These are phyloP conservation scores for Populus euphratica DNA, from an alignment of 345 rosid species.

Conservation along the genomic window DNA sequence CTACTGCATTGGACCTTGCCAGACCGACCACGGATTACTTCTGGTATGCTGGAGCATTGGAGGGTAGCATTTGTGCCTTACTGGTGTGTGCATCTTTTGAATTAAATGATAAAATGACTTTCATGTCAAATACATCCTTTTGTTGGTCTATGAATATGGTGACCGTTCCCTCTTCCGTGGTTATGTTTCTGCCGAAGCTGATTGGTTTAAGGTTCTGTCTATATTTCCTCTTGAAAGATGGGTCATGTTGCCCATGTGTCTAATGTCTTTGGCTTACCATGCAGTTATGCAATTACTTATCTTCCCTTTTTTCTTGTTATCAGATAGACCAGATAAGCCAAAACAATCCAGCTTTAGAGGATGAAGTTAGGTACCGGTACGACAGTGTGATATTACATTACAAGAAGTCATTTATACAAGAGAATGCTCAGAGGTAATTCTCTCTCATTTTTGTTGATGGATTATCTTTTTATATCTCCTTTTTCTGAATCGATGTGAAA, in stretches of 20 bases:
- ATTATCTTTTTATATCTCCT: neutral
- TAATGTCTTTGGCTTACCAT: neutral
- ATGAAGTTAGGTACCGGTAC: slow-evolving; percentile 79
- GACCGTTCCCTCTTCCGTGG: neutral
- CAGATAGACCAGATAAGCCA: slow-evolving; percentile 83
- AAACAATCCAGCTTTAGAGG: slow-evolving; percentile 67
- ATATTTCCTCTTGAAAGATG: neutral
- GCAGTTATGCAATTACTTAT: slow-evolving; percentile 3
- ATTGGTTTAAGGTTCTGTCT: neutral
- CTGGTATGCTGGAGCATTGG: slow-evolving; percentile 98
- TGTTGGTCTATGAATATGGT: neutral
- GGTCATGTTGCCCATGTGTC: neutral
- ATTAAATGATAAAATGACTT: neutral
- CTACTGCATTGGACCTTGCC: slow-evolving; percentile 83
- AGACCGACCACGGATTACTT: slow-evolving; percentile 86
- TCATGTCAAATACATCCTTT: neutral
- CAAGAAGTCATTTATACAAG: slow-evolving; percentile 90
- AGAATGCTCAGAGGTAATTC: slow-evolving; percentile 78
- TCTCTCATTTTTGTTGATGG: neutral
- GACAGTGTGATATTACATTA: slow-evolving; percentile 74
- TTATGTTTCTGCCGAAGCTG: neutral
- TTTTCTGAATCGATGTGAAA: neutral
- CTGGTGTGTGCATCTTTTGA: slow-evolving; percentile 48
- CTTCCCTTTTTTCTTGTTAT: slow-evolving; percentile 26
- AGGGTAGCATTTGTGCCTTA: slow-evolving; percentile 92